Conservation (phyloP, 2,329 filamentous ascomycete species). For the Colletotrichum viniferum region DNA sequence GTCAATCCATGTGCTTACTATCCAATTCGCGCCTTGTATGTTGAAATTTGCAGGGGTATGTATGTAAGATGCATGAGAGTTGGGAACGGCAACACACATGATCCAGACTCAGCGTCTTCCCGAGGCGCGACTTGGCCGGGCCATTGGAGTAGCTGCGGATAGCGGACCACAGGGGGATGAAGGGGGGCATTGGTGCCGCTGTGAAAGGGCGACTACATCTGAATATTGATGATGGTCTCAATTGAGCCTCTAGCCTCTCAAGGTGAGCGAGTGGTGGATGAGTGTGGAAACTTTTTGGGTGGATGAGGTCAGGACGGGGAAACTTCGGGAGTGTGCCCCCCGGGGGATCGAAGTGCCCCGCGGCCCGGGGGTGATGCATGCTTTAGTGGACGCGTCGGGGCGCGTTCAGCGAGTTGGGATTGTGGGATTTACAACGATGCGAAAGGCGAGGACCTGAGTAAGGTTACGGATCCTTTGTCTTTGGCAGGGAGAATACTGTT, state of each 20-base stretch:
- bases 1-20: background rate
- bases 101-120: constrained; percentile 58
- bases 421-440: background rate
- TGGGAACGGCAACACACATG: constrained; percentile 48
- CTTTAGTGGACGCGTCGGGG: constrained; percentile 1
- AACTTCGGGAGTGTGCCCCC: constrained; percentile 5
- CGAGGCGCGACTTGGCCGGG: constrained; percentile 38
- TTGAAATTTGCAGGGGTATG: background rate
- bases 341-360: background rate
- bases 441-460: background rate
- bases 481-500: background rate
- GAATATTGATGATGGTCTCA: background rate
- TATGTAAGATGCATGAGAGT: background rate
- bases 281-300: constrained; percentile 15
- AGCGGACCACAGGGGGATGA: background rate
- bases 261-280: background rate
- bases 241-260: background rate
- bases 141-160: constrained; percentile 42
- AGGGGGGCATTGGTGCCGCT: constrained; percentile 2
- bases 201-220: background rate
- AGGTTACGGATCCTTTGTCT: background rate
- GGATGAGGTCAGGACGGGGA: constrained; percentile 19
- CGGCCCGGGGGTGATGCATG: background rate
- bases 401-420: background rate
- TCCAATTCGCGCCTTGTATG: background rate